These are phyloP conservation scores for Malus fusca DNA, from an alignment of 306 rosid genomes.

Conservation along the genomic window DNA sequence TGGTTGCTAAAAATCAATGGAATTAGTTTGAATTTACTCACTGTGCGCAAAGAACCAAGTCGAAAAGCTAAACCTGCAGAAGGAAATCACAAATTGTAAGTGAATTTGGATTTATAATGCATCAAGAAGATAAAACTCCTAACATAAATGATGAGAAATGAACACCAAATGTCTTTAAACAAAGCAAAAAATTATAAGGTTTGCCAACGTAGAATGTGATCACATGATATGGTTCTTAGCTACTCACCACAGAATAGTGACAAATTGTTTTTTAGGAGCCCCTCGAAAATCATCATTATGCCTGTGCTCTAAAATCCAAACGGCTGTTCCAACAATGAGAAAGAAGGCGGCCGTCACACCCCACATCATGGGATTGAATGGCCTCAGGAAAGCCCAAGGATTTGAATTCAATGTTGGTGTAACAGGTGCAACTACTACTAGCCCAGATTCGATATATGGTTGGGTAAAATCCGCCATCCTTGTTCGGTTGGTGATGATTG, in stretches of 20 bases:
- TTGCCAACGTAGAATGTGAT: background rate
- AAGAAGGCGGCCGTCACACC: conserved; percentile 60
- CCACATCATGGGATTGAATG: conserved; percentile 78
- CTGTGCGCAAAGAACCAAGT: conserved; percentile 80
- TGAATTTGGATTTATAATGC: background rate
- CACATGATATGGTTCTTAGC: conserved; percentile 8
- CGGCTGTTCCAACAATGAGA: conserved; percentile 65
- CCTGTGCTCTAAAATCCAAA: conserved; percentile 97
- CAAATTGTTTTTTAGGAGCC: conserved; percentile 71
- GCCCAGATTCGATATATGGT: conserved; percentile 87
- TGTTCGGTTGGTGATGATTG: conserved; percentile 77
- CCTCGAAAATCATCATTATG: conserved; percentile 86
- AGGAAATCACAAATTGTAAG: background rate
- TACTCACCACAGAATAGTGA: conserved; percentile 63
- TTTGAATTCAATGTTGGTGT: conserved; percentile 32
- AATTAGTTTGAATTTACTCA: conserved; percentile 34
- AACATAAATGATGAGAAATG: background rate
- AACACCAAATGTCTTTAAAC: background rate
- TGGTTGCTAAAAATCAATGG: background rate
- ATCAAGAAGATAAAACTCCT: background rate
- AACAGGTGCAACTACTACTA: conserved; percentile 79
- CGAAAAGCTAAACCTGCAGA: conserved; percentile 56
- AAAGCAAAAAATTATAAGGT: background rate
- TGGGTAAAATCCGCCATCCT: conserved; percentile 89
- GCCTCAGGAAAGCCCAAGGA: conserved; percentile 85